phyloP scores from a whole-genome alignment of 176 grass and related monocot species.

The Ampelocalamus luodianensis region DNA sequence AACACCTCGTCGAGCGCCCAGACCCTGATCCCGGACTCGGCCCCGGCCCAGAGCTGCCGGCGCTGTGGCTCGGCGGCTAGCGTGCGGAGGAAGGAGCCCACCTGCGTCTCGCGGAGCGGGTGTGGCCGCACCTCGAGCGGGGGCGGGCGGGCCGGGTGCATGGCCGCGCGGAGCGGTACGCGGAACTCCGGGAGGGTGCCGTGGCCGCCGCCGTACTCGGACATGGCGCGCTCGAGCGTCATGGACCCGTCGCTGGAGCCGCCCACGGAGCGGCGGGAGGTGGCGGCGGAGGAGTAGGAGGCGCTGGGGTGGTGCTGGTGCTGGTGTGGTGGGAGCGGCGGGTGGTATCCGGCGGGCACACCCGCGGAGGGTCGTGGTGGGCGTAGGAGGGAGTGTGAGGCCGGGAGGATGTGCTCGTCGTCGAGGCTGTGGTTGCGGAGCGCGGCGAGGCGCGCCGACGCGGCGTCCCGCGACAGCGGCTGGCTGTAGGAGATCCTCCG shows the following conservation, averaged over 20 bases:
- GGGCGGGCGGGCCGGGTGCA: constrained; percentile 81
- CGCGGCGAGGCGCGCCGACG: constrained; percentile 55
- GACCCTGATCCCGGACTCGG: constrained; percentile 59
- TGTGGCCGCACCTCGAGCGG: constrained; percentile 78
- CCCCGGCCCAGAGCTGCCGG: constrained; percentile 58
- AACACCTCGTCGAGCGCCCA: constrained; percentile 67
- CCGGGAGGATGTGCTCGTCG: constrained; percentile 48
- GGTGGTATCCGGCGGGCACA: no score
- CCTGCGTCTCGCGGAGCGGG: constrained; percentile 90
- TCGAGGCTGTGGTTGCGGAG: constrained; percentile 83
- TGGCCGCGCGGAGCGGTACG: constrained; percentile 68
- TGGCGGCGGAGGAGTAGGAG: not conserved
- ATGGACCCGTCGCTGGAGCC: constrained; percentile 60
- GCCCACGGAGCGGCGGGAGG: constrained; percentile 27
- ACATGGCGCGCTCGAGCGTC: constrained; percentile 84
- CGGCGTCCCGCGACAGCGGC: constrained; percentile 64
- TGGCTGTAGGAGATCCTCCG: constrained; percentile 89
- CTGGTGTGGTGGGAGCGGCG: no score
- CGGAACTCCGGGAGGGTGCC: constrained; percentile 84
- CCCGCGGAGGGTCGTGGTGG: constrained; percentile 37
- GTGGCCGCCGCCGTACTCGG: constrained; percentile 69
- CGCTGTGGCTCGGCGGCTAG: constrained; percentile 60
- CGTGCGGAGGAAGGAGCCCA: constrained; percentile 71
- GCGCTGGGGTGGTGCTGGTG: no score
- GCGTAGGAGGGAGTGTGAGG: constrained; percentile 49